Percentiles rank a stretch among this genome's conserved stretches.
Evolutionary conservation across 805 yeast species (phyloP).

Genomic region (Ogataea nakhonphanomensis): DNA sequence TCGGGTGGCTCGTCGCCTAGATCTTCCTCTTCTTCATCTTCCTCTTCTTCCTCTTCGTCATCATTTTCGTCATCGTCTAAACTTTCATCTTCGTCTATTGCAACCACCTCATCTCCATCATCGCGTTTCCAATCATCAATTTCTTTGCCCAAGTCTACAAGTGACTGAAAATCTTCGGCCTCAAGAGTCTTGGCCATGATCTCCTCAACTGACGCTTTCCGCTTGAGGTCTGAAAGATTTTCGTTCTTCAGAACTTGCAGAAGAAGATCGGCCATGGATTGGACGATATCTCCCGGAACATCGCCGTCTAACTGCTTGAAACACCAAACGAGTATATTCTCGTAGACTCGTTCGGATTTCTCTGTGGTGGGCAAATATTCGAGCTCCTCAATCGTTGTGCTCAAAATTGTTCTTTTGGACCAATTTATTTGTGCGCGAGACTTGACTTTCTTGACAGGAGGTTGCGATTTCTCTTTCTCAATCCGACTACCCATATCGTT

Average conservation of each 20-base stretch:
- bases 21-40: conserved; percentile 27
- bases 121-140: conserved; percentile 47
- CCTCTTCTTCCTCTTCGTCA: conserved; percentile 28
- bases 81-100: conserved; percentile 31
- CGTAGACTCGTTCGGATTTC: conserved; percentile 49
- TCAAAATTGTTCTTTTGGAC: conserved; percentile 30
- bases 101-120: conserved; percentile 43
- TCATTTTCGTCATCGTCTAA: conserved; percentile 29
- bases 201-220: conserved; percentile 49
- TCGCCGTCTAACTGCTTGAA: conserved; percentile 57
- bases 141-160: conserved; percentile 40
- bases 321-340: conserved; percentile 58
- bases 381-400: conserved; percentile 42
- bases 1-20: not conserved
- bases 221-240: conserved; percentile 38
- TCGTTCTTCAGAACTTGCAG: conserved; percentile 53
- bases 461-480: conserved; percentile 4
- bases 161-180: conserved; percentile 44
- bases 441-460: conserved; percentile 4
- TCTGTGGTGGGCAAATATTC: conserved; percentile 62
- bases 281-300: conserved; percentile 67
- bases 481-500: conserved; percentile 58
- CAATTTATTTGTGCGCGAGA: conserved; percentile 12
- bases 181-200: conserved; percentile 42
- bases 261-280: conserved; percentile 68